Base-by-base conservation (phyloP, 2,329 filamentous ascomycete genomes). In the Aureobasidium sp. region DNA sequence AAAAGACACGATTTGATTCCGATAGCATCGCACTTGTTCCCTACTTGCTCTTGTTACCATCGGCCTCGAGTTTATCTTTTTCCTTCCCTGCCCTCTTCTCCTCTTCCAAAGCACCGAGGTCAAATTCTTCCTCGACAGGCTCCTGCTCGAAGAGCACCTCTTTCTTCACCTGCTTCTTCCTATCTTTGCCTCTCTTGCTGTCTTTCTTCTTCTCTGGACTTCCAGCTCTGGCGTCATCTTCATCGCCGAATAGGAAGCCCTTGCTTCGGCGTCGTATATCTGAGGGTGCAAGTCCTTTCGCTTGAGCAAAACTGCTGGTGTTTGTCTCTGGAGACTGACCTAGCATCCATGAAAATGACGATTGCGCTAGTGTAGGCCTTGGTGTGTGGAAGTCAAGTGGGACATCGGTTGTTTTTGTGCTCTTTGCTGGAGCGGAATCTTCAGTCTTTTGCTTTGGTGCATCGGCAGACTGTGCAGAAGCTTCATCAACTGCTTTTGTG, bases 281-380 rank as follows among this genome's bases (percentile, higher is more conserved):
- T 30, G 63, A 65, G 13, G 65, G 63, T 30, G 65, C 53, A 2
- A 62, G 45, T 0, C 63, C 34, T 29, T 60, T 52, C 2, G 55
- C 61, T 45, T 37, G 53, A 30, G 53, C 49, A 34, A 64, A 65
- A 9, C 52, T 59, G 49, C 49, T 58, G 13, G 59, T 21, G n/a
- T 39, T 63, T 10, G 50, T 47, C 9, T 64, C 60, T 25, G 57
- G 57, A 8, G 57, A 49, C 49, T 70, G 61, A 7, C 66, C 85
- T 2, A 91, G 78, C 87, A 91, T 91, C 86, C 87, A 91, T 1
- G 88, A 86, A 71, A 90, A 91, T 4, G 86, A 88, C 8, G 88
- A 90, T 66, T 89, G 87, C 1, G 87, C 86, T 37, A 91, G 78
- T 0, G 81, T 84, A 3, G 87, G 88, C 27, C 48, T 27, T 29